These are phyloP conservation scores for Boletus vermiculosoides DNA, from an alignment of 768 basidiomycete genomes.

Conservation along the genomic window DNA sequence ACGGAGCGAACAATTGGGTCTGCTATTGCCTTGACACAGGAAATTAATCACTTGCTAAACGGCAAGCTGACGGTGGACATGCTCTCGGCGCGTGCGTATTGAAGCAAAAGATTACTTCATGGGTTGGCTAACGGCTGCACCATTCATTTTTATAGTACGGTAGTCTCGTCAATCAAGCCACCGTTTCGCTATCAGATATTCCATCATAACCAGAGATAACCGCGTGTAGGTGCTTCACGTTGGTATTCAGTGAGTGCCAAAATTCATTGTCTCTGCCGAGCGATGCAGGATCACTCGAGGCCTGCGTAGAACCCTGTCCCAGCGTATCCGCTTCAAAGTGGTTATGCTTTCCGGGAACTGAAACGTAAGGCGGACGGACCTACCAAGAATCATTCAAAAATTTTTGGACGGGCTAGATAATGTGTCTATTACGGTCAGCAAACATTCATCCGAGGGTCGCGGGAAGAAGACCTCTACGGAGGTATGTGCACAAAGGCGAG, in stretches of 20 bases:
- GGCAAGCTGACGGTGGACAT: conserved; percentile 1
- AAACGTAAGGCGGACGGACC: neutral
- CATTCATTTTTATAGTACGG: conserved; percentile 78
- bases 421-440: conserved; percentile 10
- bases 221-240: conserved; percentile 64
- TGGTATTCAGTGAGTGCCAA: conserved; percentile 56
- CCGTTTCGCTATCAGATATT: neutral
- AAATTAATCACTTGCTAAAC: neutral
- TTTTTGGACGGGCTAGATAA: conserved; percentile 35
- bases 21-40: conserved; percentile 50
- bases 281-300: conserved; percentile 38
- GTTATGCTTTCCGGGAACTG: neutral
- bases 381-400: conserved; percentile 40
- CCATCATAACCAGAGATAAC: conserved; percentile 71
- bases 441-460: neutral
- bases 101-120: conserved; percentile 71
- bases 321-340: conserved; percentile 47
- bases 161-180: conserved; percentile 1
- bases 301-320: conserved; percentile 60
- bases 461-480: conserved; percentile 43
- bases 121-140: conserved; percentile 66
- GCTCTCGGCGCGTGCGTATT: conserved; percentile 78
- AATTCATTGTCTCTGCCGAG: conserved; percentile 55
- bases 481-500: conserved; percentile 77
- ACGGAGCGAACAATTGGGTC: conserved; percentile 57